phyloP scores from a whole-genome alignment of 1,139 yeast species.

The Lodderomyces metapsilosis region DNA sequence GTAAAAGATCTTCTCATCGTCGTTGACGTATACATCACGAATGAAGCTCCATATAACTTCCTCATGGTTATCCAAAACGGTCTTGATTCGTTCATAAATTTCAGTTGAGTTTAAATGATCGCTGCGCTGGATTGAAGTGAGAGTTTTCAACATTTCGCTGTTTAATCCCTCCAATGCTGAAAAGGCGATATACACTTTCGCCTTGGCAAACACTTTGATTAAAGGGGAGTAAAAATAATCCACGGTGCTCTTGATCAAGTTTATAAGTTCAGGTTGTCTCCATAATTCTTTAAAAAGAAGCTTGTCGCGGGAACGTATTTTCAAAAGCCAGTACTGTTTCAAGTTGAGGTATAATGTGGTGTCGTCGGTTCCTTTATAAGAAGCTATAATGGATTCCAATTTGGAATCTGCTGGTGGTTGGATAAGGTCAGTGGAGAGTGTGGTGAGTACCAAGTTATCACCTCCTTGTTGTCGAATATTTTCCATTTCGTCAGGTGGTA shows the following conservation, averaged over 20 bases:
- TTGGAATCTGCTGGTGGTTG: slow-evolving; percentile 15
- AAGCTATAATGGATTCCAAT: not conserved
- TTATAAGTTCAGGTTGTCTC: slow-evolving; percentile 79
- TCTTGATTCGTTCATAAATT: slow-evolving; percentile 66
- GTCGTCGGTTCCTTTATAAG: slow-evolving; percentile 10
- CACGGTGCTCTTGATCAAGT: slow-evolving; percentile 66
- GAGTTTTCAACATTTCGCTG: slow-evolving; percentile 61
- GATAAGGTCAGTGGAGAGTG: slow-evolving; percentile 22
- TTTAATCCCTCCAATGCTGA: slow-evolving; percentile 70
- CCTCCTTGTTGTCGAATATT: slow-evolving; percentile 25
- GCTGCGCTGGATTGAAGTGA: slow-evolving; percentile 48
- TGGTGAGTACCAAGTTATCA: slow-evolving; percentile 25
- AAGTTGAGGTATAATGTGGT: slow-evolving; percentile 43
- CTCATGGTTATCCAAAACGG: slow-evolving; percentile 67
- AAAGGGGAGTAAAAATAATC: slow-evolving; percentile 83
- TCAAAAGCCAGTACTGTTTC: slow-evolving; percentile 62
- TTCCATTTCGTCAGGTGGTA: slow-evolving; percentile 17
- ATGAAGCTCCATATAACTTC: slow-evolving; percentile 69
- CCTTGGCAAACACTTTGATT: slow-evolving; percentile 70
- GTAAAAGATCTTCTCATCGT: slow-evolving; percentile 67
- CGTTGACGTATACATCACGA: slow-evolving; percentile 73
- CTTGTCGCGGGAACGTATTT: slow-evolving; percentile 72
- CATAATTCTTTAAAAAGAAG: slow-evolving; percentile 71
- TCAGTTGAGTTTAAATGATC: slow-evolving; percentile 42
- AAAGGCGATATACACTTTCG: slow-evolving; percentile 74